Conservation (phyloP, 2,329 filamentous ascomycete species). For the Ceratocystiopsis sp. region DNA sequence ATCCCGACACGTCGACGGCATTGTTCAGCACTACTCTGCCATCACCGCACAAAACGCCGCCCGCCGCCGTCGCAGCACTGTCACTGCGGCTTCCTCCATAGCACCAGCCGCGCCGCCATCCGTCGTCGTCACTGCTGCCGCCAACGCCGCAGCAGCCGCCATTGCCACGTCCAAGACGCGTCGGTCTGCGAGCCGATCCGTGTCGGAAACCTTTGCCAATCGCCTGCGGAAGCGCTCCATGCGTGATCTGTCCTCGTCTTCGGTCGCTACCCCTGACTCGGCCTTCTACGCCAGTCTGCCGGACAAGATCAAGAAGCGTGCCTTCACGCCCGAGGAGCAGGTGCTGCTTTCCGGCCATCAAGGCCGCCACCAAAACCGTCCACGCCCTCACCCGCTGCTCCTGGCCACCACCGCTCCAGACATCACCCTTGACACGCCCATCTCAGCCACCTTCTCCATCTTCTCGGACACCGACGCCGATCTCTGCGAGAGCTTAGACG, state of each 20-base stretch:
- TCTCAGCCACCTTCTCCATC: neutral
- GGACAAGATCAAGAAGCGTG: slow-evolving; percentile 52
- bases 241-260: slow-evolving; percentile 12
- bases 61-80: slow-evolving; percentile 12
- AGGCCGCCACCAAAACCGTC: no score
- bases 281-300: slow-evolving; percentile 55
- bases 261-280: slow-evolving; percentile 30
- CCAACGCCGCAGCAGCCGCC: no score
- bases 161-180: no score
- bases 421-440: slow-evolving; percentile 9
- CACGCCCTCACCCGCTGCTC: slow-evolving; percentile 11
- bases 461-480: no score
- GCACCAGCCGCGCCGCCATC: no score
- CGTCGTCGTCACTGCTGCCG: no score
- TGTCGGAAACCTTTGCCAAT: slow-evolving; percentile 16
- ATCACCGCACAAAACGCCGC: slow-evolving; percentile 14
- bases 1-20: slow-evolving; percentile 17
- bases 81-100: no score
- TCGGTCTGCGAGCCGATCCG: neutral
- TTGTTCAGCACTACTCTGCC: slow-evolving; percentile 20
- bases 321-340: slow-evolving; percentile 58
- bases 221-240: slow-evolving; percentile 16
- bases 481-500: no score
- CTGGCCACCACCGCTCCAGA: slow-evolving; percentile 10
- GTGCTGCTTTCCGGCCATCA: slow-evolving; percentile 34